Percentiles rank a stretch among this genome's conserved stretches.
Evolutionary conservation across 2,329 filamentous ascomycete species (phyloP).

Genomic region (Colletotrichum melonis): DNA sequence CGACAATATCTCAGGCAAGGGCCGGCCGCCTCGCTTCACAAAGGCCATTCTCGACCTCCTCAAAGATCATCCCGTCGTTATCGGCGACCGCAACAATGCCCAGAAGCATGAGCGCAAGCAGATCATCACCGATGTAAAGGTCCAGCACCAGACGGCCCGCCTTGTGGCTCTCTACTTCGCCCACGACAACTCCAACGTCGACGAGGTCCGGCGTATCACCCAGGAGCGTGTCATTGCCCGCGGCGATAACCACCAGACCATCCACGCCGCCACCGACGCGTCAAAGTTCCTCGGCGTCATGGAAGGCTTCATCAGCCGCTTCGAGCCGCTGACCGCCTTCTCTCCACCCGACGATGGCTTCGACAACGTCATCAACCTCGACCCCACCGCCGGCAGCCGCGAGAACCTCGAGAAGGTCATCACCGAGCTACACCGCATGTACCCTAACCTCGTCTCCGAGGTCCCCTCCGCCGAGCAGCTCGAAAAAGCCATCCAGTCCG

Average conservation of each 20-base stretch:
- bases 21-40: conserved; percentile 82
- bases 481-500: conserved; percentile 81
- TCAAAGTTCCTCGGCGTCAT: conserved; percentile 89
- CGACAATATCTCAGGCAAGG: conserved; percentile 89
- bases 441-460: conserved; percentile 78
- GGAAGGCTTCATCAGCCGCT: conserved; percentile 91
- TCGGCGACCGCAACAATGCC: conserved; percentile 96
- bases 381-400: conserved; percentile 81
- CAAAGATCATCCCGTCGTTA: conserved; percentile 75
- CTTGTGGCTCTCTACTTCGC: conserved; percentile 91
- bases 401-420: conserved; percentile 87
- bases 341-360: conserved; percentile 83
- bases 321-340: conserved; percentile 79
- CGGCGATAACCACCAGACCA: conserved; percentile 98
- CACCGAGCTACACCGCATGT: conserved; percentile 76
- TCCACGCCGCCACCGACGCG: conserved; percentile 81
- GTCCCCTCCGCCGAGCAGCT: conserved; percentile 80
- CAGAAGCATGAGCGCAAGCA: conserved; percentile 89
- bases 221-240: conserved; percentile 82
- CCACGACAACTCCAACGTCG: conserved; percentile 81
- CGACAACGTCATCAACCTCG: conserved; percentile 85
- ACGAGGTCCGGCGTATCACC: conserved; percentile 79
- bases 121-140: conserved; percentile 81
- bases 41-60: conserved; percentile 75
- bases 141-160: conserved; percentile 70